Base-by-base conservation (phyloP, 768 basidiomycete species). In the Neoboletus subvelutipes region DNA sequence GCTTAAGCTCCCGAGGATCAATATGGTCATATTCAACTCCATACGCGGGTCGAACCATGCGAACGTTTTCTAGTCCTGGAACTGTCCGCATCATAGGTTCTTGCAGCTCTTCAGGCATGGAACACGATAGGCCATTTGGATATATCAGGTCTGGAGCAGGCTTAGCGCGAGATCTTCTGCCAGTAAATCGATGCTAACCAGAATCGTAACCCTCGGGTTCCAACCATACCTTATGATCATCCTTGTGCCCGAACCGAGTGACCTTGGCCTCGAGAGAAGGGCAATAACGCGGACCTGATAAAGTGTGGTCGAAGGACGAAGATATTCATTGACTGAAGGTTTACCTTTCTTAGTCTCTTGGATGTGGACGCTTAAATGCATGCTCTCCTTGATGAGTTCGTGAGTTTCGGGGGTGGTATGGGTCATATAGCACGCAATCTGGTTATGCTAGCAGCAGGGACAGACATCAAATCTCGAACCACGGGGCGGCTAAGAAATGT, bases 201-300 rank as follows among this genome's bases (percentile, higher is more conserved):
- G 92, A 90, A 65, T 92, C 90, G 56, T 92, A 94, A 1, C 94
- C 94, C 67, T 96, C 94, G 0, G 92, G 94, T 67, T 96, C 94
- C 4, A 96, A 76, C 92, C 93, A 96, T 41, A 95, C 80, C 2
- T 73, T 84, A 64, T 96, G 94, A 5, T 74, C 73, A 7, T 76
- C 72, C 70, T 89, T 92, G 58, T 88, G 73, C 4, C 81, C 81
- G 68, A 95, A 95, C 13, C 92, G 83, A 39, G 85, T 76, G 10
- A 96, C 83, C 69, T 96, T 96, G 11, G 90, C 84, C 70, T 96
- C 94, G 1, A 96, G 78, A 0, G 91, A 93, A 7, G 94, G 94
- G 60, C 94, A 96, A 70, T 96, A 96, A 20, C 94, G 82, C 6
- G 94, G 94, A 2, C 93, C 92, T 92, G 54, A 17, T 18, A 20